These are phyloP conservation scores for Talaromyces proteolyticus DNA, from an alignment of 495 filamentous ascomycete species.

Conservation along the genomic window DNA sequence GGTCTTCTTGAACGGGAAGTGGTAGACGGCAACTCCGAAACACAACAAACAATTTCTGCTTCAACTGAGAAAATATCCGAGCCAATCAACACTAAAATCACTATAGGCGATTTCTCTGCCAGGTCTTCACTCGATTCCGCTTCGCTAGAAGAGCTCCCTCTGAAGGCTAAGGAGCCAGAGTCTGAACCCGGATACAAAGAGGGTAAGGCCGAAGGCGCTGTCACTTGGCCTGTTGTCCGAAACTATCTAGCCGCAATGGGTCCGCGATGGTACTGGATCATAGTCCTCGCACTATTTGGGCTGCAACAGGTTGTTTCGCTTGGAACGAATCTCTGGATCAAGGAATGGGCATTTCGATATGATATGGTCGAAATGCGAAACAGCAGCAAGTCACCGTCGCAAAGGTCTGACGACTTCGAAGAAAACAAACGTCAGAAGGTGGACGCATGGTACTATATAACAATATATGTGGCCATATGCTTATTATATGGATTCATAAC, in stretches of 20 bases:
- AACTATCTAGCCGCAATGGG: background rate
- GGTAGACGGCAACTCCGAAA: background rate
- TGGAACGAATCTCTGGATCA: background rate
- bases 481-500: slow-evolving; percentile 47
- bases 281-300: background rate
- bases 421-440: too few relatives aligned
- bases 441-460: background rate
- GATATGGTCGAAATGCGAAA: background rate
- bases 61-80: background rate
- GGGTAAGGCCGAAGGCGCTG: background rate
- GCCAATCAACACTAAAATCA: background rate
- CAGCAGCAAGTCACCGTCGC: too few relatives aligned
- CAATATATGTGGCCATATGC: slow-evolving; percentile 58
- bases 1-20: background rate
- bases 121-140: too few relatives aligned
- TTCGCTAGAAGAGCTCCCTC: too few relatives aligned
- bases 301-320: background rate
- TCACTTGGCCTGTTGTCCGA: background rate
- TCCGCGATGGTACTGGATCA: background rate
- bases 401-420: too few relatives aligned
- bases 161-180: too few relatives aligned
- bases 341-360: background rate
- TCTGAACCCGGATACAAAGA: too few relatives aligned
- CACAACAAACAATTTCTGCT: background rate
- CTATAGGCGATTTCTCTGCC: too few relatives aligned